Base-by-base conservation (phyloP, 768 basidiomycete genomes). In the Xanthoconium stramineum region DNA sequence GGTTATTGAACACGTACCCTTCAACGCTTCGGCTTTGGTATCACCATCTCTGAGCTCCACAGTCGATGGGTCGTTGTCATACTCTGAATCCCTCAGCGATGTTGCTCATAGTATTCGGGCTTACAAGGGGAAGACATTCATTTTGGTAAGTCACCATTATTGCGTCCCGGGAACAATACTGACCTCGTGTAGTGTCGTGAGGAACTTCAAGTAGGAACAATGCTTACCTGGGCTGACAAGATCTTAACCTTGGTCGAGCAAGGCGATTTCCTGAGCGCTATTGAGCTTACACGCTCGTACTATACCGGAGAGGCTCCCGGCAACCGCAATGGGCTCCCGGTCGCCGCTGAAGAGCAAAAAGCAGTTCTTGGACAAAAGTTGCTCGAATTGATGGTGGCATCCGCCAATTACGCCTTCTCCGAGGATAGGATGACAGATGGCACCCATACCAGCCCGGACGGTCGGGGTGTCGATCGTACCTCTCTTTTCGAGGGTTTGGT, bases 161-260 rank as follows among this genome's bases (percentile, higher is more conserved):
- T 32, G 30, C 38, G 33, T 57, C 39, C 53, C 1, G 35, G 20
- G 51, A 13, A 13, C 43, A 24, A 44, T 52, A 45, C 44, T 62
- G 12, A 67, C 43, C 29, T 53, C 20, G 50, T n/a, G 32, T 61
- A 90, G 92, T 81, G 83, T 46, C 78, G 79, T 50, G 77, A 85
- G 53, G 82, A 82, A 47, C 59, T 98, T 1, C 79, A 82, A 66
- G 93, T 89, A 3, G 97, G 94, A 29, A 91, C 89, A 3, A 76
- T 98, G 20, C 76, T 94, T 32, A 92, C 93, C 1, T 99, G 97
- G 97, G 93, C 96, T 6, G 97, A 99, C 69, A 85, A 88, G 43
- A 86, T 98, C 24, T 76, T 99, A 43, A 78, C 83, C 1, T 82
- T 87, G 45, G 94, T 98, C 29, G 82, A 92, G 65, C 78, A 80